Evolutionary conservation across 495 filamentous ascomycete genomes (phyloP), one percentile per base, ranked within the genome.

Genomic region (Sordaria brevicollis): DNA sequence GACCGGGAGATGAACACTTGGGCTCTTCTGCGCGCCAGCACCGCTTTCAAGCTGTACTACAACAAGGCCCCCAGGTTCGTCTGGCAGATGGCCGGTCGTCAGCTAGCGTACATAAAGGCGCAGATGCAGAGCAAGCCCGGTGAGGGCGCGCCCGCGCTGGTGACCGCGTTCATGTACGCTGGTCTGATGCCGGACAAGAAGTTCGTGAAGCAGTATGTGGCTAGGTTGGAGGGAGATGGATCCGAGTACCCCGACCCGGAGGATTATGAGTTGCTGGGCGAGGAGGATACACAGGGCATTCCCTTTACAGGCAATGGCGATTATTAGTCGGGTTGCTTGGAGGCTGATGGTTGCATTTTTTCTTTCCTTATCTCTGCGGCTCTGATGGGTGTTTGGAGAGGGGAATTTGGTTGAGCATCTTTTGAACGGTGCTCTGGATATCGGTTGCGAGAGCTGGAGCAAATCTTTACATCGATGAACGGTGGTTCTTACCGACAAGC

Each of bases 81-180:
- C 13, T 91, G 91, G 82, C 82, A 86, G 67, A 87, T 92, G 41
- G 89, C 89, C 10, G 90, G 89, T 0, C 82, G 82, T 17, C 85
- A 88, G 69, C 78, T 94, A 0, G 88, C 86, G 6, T 80, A 83
- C 35, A 82, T 94, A 17, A 94, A 94, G 75, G 84, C 87, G 38
- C 37, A 76, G 67, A 68, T 68, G 41, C 71, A 54, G 8, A 74
- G 71, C 15, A 21, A 35, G 4, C 71, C 67, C 2, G 49, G 41
- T 0, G 73, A 66, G 9, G 70, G 67, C 11, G 69, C 69, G 31
- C 72, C 74, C 3, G 66, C 74, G 11, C 67, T 78, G 6, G 67
- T 82, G 35, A 76, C 78, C 5, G 78, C 84, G 13, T 71, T 72
- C 6, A 86, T 86, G 84, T 83, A 83, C 67, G 83, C 82, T 1